phyloP scores from a whole-genome alignment of 192 early-diverging fungal genomes.

The Gigaspora rosea region DNA sequence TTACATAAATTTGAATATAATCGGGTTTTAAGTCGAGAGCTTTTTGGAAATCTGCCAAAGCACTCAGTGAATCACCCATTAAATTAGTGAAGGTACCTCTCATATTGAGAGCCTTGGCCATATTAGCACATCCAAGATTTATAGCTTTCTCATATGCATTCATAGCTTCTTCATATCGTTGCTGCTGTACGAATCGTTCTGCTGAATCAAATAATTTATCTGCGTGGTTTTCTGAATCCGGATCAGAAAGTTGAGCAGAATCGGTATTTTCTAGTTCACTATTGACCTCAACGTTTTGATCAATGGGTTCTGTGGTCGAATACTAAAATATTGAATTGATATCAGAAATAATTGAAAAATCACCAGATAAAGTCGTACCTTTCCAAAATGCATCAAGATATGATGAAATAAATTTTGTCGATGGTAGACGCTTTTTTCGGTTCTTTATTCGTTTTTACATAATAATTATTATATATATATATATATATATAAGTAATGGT shows the following conservation, averaged over 20 bases:
- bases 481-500: not conserved
- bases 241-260: constrained; percentile 14
- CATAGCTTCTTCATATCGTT: constrained; percentile 64
- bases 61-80: constrained; percentile 74
- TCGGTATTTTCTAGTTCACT: not conserved
- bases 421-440: constrained; percentile 75
- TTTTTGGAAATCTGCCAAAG: constrained; percentile 75
- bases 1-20: constrained; percentile 84
- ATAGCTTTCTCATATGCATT: constrained; percentile 67
- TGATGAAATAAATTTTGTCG: constrained; percentile 85
- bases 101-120: constrained; percentile 78
- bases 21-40: constrained; percentile 76
- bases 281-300: not conserved
- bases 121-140: constrained; percentile 53
- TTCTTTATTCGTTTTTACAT: constrained; percentile 40
- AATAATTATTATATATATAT: too few relatives aligned
- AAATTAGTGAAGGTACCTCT: constrained; percentile 89
- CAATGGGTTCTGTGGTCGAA: too few relatives aligned
- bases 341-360: not conserved
- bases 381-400: constrained; percentile 92
- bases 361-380: constrained; percentile 26
- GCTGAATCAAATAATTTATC: constrained; percentile 60
- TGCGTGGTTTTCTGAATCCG: constrained; percentile 41
- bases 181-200: constrained; percentile 47
- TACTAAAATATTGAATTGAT: not conserved